A percentile compares a stretch with the other conserved stretches of the same genome.
Conservation (phyloP, 768 basidiomycete species). For the Tulasnella sp. region DNA sequence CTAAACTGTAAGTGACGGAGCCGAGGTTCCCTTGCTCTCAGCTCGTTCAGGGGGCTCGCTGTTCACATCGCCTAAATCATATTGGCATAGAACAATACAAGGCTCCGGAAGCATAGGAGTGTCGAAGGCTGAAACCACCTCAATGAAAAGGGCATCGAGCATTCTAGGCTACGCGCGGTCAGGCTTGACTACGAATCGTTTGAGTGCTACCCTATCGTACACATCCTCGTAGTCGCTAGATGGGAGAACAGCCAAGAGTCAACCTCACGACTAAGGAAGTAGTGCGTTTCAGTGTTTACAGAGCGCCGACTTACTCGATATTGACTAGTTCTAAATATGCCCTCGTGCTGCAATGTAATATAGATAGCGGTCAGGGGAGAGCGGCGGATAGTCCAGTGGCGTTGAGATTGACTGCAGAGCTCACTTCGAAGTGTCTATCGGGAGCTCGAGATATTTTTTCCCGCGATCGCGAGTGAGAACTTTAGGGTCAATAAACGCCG, state of each 20-base stretch:
- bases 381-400: no score
- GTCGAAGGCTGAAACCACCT: no score
- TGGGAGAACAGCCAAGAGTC: background rate
- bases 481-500: background rate
- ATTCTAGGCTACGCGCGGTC: background rate
- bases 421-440: background rate
- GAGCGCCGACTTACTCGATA: background rate
- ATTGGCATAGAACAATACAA: no score
- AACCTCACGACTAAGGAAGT: background rate
- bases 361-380: background rate
- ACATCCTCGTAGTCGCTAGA: background rate
- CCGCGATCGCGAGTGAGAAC: background rate
- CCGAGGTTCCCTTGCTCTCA: no score
- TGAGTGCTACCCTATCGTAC: background rate
- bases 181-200: background rate
- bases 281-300: background rate
- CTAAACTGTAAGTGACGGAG: no score
- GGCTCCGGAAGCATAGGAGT: no score
- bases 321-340: background rate
- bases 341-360: background rate
- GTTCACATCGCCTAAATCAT: no score
- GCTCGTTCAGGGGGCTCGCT: no score
- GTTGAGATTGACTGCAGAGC: background rate
- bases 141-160: background rate
- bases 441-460: background rate